Evolutionary conservation across 192 early-diverging fungal species (phyloP), one percentile per base, ranked within the genome.

Genomic region (Jimgerdemannia flammicorona): DNA sequence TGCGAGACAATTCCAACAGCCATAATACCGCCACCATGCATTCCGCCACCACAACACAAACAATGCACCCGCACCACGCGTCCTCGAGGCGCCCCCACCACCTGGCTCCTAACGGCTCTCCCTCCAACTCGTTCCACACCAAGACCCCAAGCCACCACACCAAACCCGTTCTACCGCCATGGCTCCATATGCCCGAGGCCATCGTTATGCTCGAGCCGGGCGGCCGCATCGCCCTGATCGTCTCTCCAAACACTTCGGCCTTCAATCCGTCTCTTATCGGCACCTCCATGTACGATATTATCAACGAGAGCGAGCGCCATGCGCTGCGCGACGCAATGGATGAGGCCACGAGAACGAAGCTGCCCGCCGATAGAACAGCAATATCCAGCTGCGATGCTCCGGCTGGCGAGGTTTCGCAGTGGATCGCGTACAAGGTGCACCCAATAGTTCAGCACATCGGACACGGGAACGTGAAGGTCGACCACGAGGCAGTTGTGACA

Each of bases 101-200:
- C 49, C 49, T 59, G 14, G 8, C 14, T 14, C 49, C 49, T 14
- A 59, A 59, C 49, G 14, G 6, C 49, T 14, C 49, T 14, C 49
- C 49, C 49, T 59, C 49, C 14, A 10, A 6, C 49, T 59, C 49
- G 8, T 59, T 10, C 49, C 49, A 59, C 49, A 59, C 49, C 49
- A 59, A 59, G 49, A 14, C 49, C 49, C 14, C 14, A 6, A 59
- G 14, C 49, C 49, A 14, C 8, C 49, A 6, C 49, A 59, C 8
- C 14, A 29, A 29, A 29, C 29, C 29, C 29, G 1, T 29, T 1
- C 29, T 29, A 29, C 49, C 14, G 0, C 72, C 65, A 64, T 73
- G 72, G 72, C 67, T 64, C 40, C 42, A 44, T 40, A 73, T 73
- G 72, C 63, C 72, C 8, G 72, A 73, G 44, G 65, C 72, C 4